phyloP scores from a whole-genome alignment of 495 filamentous ascomycete species.

The Xylaria longipes region DNA sequence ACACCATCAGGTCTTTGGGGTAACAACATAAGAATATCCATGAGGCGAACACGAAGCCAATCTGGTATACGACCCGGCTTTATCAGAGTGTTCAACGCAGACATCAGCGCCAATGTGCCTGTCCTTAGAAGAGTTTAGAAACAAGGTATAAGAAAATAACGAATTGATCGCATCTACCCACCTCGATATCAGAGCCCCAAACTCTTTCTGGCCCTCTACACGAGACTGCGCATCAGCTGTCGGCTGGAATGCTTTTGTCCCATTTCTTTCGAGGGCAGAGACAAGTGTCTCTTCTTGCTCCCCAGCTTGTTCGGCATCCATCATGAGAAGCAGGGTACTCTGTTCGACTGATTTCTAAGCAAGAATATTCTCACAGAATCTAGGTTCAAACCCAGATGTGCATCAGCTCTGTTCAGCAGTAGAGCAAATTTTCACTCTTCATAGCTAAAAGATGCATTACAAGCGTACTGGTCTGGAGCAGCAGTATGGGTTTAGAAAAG shows the following conservation, averaged over 20 bases:
- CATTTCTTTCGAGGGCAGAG: constrained; percentile 44
- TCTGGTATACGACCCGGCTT: constrained; percentile 49
- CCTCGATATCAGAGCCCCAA: constrained; percentile 50
- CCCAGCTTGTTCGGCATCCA: constrained; percentile 17
- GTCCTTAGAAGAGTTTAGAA: constrained; percentile 48
- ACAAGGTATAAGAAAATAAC: neutral
- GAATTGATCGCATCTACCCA: constrained; percentile 32
- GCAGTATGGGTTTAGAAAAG: neutral
- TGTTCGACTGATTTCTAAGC: neutral
- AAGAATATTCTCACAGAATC: neutral
- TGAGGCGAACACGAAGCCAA: constrained; percentile 58
- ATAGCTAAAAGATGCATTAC: neutral
- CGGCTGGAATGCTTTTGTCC: constrained; percentile 51
- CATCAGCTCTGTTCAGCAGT: neutral
- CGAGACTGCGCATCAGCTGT: constrained; percentile 36
- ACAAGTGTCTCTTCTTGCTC: constrained; percentile 28
- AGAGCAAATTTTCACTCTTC: neutral
- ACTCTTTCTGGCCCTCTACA: constrained; percentile 43
- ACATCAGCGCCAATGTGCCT: constrained; percentile 51
- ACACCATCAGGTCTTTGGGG: constrained; percentile 73
- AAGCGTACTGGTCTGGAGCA: neutral
- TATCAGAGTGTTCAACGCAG: constrained; percentile 54
- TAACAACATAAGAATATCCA: constrained; percentile 65
- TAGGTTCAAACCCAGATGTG: neutral
- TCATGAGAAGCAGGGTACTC: constrained; percentile 7